phyloP scores from a whole-genome alignment of 2,329 filamentous ascomycete genomes.

The Phialocephala subalpina region DNA sequence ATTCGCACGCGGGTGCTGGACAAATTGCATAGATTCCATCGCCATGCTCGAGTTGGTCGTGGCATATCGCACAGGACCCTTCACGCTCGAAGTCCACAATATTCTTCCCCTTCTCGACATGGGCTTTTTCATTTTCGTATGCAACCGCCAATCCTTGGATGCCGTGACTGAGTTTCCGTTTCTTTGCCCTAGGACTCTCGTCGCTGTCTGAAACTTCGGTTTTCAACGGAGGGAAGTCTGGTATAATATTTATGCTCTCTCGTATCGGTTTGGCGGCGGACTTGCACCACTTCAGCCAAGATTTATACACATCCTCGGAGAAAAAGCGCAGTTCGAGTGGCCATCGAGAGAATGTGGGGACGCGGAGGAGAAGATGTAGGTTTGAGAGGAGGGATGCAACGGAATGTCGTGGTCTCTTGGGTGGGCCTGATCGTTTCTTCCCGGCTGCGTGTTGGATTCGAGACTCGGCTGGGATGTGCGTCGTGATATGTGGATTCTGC shows the following conservation, averaged over 20 bases:
- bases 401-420: conserved; percentile 64
- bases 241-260: conserved; percentile 33
- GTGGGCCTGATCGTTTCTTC: conserved; percentile 60
- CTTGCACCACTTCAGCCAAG: conserved; percentile 70
- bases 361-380: conserved; percentile 80
- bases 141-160: conserved; percentile 64
- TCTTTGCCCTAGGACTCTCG: conserved; percentile 19
- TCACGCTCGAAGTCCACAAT: conserved; percentile 64
- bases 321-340: conserved; percentile 86
- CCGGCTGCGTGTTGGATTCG: conserved; percentile 62
- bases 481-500: conserved; percentile 82
- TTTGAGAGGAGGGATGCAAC: conserved; percentile 78
- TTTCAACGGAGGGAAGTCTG: conserved; percentile 34
- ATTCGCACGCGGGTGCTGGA: conserved; percentile 59
- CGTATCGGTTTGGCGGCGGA: conserved; percentile 42
- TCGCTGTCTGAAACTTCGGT: conserved; percentile 1
- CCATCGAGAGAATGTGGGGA: conserved; percentile 83
- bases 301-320: conserved; percentile 68
- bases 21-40: conserved; percentile 65
- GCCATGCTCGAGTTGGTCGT: conserved; percentile 52
- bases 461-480: conserved; percentile 74
- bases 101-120: conserved; percentile 62
- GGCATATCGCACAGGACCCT: conserved; percentile 62
- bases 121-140: conserved; percentile 59
- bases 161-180: conserved; percentile 48